These are phyloP conservation scores for Debaryomycetaceae sp. DNA, from an alignment of 1,139 yeast genomes.

Conservation along the genomic window DNA sequence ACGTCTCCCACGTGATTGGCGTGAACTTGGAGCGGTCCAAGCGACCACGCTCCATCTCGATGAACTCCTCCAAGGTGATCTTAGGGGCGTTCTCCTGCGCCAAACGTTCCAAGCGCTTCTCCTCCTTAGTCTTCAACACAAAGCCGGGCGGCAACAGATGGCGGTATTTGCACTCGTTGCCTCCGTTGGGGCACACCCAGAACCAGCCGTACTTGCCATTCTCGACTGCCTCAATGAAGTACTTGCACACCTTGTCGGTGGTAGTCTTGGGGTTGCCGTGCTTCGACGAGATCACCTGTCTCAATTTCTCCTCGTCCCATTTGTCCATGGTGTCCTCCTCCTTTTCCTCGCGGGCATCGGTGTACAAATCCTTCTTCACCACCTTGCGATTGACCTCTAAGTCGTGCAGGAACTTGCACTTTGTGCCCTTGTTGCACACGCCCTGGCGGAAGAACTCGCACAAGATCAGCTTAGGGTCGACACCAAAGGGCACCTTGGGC, in stretches of 20 bases:
- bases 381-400: slow-evolving; percentile 81
- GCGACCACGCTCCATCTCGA: slow-evolving; percentile 88
- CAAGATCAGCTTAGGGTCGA: slow-evolving; percentile 90
- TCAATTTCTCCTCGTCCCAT: slow-evolving; percentile 95
- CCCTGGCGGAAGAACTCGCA: slow-evolving; percentile 93
- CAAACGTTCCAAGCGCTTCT: slow-evolving; percentile 80
- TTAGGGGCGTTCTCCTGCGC: slow-evolving; percentile 85
- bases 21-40: slow-evolving; percentile 75
- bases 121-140: slow-evolving; percentile 94
- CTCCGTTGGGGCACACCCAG: slow-evolving; percentile 97
- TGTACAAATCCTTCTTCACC: slow-evolving; percentile 85
- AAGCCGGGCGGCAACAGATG: slow-evolving; percentile 98
- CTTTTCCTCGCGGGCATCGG: slow-evolving; percentile 76
- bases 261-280: slow-evolving; percentile 94
- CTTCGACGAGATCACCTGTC: slow-evolving; percentile 81
- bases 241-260: slow-evolving; percentile 92
- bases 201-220: slow-evolving; percentile 98
- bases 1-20: slow-evolving; percentile 83
- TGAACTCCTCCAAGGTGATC: slow-evolving; percentile 91
- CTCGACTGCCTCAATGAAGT: slow-evolving; percentile 94
- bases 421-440: slow-evolving; percentile 80
- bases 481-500: slow-evolving; percentile 95
- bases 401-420: slow-evolving; percentile 95
- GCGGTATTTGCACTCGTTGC: slow-evolving; percentile 86
- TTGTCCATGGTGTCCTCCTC: slow-evolving; percentile 88